Base-by-base conservation (phyloP, 139 green algal genomes). In the Micromonas commoda region DNA sequence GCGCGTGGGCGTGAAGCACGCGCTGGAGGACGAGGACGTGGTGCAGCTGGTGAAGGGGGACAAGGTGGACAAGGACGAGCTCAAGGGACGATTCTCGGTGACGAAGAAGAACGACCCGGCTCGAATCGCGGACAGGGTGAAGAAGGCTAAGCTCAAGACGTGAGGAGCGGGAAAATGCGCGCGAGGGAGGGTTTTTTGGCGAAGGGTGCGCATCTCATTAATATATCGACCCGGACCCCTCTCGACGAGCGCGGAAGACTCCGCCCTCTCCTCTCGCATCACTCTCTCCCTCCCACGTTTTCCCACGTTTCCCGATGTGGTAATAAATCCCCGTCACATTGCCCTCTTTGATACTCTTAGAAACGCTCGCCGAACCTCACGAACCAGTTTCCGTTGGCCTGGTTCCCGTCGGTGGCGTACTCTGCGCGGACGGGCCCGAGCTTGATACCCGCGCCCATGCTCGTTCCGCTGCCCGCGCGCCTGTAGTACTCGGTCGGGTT, bases 21-120 rank as follows among this genome's bases (percentile, higher is more conserved):
- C 81, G 33, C 82, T 93, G 57, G 69, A 83, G 23, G 88, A 91
- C 54, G 86, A 92, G 69, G 85, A 91, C 69, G 85, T 89, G 35
- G 84, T 90, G 4, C 85, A 92, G 85, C 89, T 99, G n/a, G 92
- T 99, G 2, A 98, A 98, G 85, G 92, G 92, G 68, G 98, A 98
- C 84, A 70, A 78, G 26, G 33, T 63, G 13, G 39, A 54, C 61
- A 64, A 64, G 52, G 90, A 82, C 28, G 90, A 93, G 61, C 91
- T 92, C 35, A 90, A 85, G 9, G 76, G 86, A 37, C 91, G 93
- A 0, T 86, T 90, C 21, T 96, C 94, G 77, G 93, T 90, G 77
- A 90, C 84, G 2, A 88, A 87, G 26, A 82, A 38, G 1, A 79
- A 89, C 45, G 85, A 91, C 51, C 91, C 93, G 3, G 71, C 88